Evolutionary conservation across 2,329 filamentous ascomycete genomes (phyloP), one percentile per base, ranked within the genome.

Genomic region (Pestalotiopsis fici): DNA sequence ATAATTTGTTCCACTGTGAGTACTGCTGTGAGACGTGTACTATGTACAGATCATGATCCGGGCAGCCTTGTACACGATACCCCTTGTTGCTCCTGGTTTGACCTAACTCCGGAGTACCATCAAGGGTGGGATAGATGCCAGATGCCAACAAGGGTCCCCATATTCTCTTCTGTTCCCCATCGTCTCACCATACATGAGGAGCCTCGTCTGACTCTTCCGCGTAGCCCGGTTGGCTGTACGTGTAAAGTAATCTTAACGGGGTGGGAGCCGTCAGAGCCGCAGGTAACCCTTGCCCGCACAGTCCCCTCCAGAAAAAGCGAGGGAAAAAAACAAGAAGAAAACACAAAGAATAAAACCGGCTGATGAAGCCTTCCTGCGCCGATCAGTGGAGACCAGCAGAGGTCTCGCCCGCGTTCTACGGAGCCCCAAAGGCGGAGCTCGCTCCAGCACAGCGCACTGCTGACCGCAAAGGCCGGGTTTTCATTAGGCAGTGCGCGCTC

Each of bases 401-500:
- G 57, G 57, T 59, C 57, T 59, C 27, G 57, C 28, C 25, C 57
- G 57, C 57, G 57, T 31, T 59, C 57, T 59, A 59, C 28, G 57
- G 57, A 59, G 57, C n/a, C 28, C 21, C 11, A 13, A 50, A 7
- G 43, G 43, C 55, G 55, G 55, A 27, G 57, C 57, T n/a, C 27
- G 13, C 27, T 23, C 12, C 57, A 59, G 57, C 27, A 27, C n/a
- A 23, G 12, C 9, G 57, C 28, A 37, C 31, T 35, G 31, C 31
- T 7, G 11, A 35, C n/a, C n/a, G n/a, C n/a, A 11, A 35, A 35
- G 31, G 6, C 7, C 43, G n/a, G 43, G 43, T 50, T 50, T 50
- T 50, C 43, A n/a, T 15, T 21, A n/a, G 43, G 18, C 18, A 18
- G 43, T 50, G 43, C 43, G 43, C 43, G 43, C 18, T 21, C n/a